Conservation (phyloP, 1,284 basidiomycete species). For the Boletus albobrunnescens region DNA sequence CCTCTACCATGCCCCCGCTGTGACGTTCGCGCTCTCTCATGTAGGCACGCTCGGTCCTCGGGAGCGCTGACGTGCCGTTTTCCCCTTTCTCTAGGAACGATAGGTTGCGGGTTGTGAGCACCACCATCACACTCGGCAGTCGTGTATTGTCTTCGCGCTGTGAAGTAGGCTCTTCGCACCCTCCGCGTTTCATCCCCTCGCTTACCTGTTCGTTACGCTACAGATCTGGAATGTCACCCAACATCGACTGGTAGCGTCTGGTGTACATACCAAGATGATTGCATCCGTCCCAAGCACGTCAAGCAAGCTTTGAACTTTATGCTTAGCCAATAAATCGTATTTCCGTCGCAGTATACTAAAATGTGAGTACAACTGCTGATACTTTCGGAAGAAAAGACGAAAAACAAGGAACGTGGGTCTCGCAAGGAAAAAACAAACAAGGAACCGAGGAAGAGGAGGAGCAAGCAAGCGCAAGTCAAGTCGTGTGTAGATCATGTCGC, state of each 20-base stretch:
- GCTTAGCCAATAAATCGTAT: conserved; percentile 3
- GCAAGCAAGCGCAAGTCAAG: conserved; percentile 1
- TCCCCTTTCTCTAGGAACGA: conserved; percentile 22
- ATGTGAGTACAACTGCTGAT: conserved; percentile 11
- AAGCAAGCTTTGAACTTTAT: conserved; percentile 22
- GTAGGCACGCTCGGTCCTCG: no score
- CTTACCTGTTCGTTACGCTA: not conserved
- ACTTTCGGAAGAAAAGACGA: not conserved
- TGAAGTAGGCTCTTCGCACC: conserved; percentile 17
- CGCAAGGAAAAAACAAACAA: conserved; percentile 1
- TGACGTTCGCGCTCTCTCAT: conserved; percentile 27
- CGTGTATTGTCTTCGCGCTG: conserved; percentile 29
- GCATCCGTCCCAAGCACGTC: conserved; percentile 18
- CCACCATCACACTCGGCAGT: conserved; percentile 27
- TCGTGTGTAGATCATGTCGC: conserved; percentile 8
- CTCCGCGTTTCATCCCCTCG: no score
- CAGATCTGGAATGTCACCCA: conserved; percentile 39
- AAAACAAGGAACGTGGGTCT: conserved; percentile 10
- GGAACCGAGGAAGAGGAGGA: not conserved
- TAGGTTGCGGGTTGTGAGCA: conserved; percentile 28
- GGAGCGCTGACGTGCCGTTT: not conserved
- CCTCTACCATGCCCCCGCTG: conserved; percentile 40
- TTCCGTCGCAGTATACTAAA: conserved; percentile 4
- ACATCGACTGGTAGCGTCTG: conserved; percentile 35
- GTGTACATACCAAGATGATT: conserved; percentile 38